Evolutionary conservation across 1,139 yeast species (phyloP), one percentile per base, ranked within the genome.

Genomic region (Suhomyces bribrorum): DNA sequence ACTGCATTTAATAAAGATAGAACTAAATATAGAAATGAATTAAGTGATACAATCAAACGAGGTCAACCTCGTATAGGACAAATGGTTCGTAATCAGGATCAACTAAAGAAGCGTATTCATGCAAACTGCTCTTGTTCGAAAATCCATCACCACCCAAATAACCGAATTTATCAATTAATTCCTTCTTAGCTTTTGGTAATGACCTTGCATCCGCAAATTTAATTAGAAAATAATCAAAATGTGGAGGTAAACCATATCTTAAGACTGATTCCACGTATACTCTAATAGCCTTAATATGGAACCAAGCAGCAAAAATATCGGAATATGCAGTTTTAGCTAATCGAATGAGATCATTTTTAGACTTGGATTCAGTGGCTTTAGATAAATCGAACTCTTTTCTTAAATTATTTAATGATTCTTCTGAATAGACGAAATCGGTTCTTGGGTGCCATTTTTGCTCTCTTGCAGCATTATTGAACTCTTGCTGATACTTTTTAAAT

Each of bases 11-110:
- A 12, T 20, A 8, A 8, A 20, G n/a, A 20, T 31, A 29, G 36
- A 35, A 36, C 32, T 33, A 35, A 38, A 36, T 32, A 26, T 31
- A 32, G 36, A 35, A 39, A 38, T 33, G 31, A 30, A 39, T 29
- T 14, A 32, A 32, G 18, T 29, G 32, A 14, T 22, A 26, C 24
- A 24, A 26, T 50, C 57, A 69, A 37, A 65, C 62, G 40, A 72
- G 54, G 41, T 65, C 72, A 40, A 70, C 56, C 43, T 77, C 77
- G 62, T 86, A 90, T 54, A 90, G 64, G 38, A 90, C 98, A 67
- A 92, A 92, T 34, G 97, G 97, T 64, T 90, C 96, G 61, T 89
- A 92, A 46, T 92, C 97, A 28, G 92, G 80, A 63, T 92, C 97
- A 35, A 89, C 96, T 57, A 92, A 69, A 7, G 95, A 80, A 15